Base-by-base conservation (phyloP, 2,329 filamentous ascomycete genomes). In the Lecanicillium sp. region DNA sequence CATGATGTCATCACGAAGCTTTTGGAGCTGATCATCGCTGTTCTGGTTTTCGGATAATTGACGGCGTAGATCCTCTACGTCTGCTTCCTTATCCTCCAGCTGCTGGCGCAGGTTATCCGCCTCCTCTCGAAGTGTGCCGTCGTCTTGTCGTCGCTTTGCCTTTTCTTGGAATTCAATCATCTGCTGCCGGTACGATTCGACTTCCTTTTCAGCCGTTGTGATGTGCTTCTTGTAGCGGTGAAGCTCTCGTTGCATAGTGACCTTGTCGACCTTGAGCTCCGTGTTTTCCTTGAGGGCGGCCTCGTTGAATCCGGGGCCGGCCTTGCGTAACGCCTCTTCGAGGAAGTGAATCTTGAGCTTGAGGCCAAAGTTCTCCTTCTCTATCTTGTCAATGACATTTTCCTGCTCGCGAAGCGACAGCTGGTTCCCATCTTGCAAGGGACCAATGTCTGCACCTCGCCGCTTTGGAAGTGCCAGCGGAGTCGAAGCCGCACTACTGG, bases 311-410 rank as follows among this genome's bases (percentile, higher is more conserved):
- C 89, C 87, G 7, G 87, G 88, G 1, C 90, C 90, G 39, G 84
- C 79, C 58, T 94, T 95, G 38, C 82, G 78, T 36, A 98, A 65
- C 12, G 87, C 86, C 50, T 97, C 87, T 59, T 98, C 88, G 40
- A 98, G 73, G 58, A 94, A 98, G 60, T 97, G 88, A 38, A 97
- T 95, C 61, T 95, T 96, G 50, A 97, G 74, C 62, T 97, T 97
- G 39, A 98, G 71, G 17, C 87, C 87, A 57, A 97, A 98, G 56
- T 98, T 98, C 56, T 97, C 92, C 67, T 98, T 98, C 57, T 96
- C 88, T 51, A 98, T 90, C 55, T 86, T 86, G 64, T 96, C 87
- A 50, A 98, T 90, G 49, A 92, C 84, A 50, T 87, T 88, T 62
- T 97, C 92, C 60, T 98, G 92, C 57, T 98, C 92, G 44, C 88